These are phyloP conservation scores for Ogataea hybrid DNA, from an alignment of 1,139 yeast genomes.

Conservation along the genomic window DNA sequence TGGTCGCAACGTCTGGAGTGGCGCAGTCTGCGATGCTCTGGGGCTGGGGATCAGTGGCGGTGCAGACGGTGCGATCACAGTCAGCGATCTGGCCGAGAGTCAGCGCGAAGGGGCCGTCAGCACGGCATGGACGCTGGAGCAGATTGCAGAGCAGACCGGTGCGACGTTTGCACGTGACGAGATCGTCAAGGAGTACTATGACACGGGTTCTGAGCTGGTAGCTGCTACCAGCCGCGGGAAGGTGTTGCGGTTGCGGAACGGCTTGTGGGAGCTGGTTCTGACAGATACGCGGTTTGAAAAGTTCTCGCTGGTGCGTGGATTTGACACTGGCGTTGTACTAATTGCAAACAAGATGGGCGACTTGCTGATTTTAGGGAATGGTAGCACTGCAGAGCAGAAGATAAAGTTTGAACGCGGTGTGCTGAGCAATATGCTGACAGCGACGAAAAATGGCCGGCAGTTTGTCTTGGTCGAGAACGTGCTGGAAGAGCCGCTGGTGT, in stretches of 20 bases:
- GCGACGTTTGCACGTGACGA: constrained; percentile 45
- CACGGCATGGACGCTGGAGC: constrained; percentile 33
- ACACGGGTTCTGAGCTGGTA: constrained; percentile 45
- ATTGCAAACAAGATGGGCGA: constrained; percentile 56
- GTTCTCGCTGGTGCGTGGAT: constrained; percentile 52
- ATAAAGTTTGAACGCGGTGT: constrained; percentile 33
- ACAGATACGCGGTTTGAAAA: constrained; percentile 39
- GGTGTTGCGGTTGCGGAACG: constrained; percentile 38
- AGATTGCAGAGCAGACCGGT: constrained; percentile 34
- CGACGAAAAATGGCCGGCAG: constrained; percentile 22
- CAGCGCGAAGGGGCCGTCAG: constrained; percentile 28
- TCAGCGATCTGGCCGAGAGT: constrained; percentile 48
- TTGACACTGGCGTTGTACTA: constrained; percentile 41
- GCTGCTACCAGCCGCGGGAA: constrained; percentile 65
- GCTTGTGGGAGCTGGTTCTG: constrained; percentile 35
- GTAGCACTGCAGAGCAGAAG: constrained; percentile 21
- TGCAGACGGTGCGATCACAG: constrained; percentile 77
- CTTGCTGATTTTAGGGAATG: constrained; percentile 40
- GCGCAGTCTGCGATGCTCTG: constrained; percentile 51
- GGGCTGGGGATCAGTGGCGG: constrained; percentile 74
- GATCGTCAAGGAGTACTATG: constrained; percentile 58
- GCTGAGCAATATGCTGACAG: constrained; percentile 50
- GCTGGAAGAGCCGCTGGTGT: constrained; percentile 45
- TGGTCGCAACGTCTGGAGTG: constrained; percentile 88
- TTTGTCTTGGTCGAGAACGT: constrained; percentile 37